Evolutionary conservation across 75 land plant genomes (phyloP).

Genomic region (Picea sitchensis): DNA sequence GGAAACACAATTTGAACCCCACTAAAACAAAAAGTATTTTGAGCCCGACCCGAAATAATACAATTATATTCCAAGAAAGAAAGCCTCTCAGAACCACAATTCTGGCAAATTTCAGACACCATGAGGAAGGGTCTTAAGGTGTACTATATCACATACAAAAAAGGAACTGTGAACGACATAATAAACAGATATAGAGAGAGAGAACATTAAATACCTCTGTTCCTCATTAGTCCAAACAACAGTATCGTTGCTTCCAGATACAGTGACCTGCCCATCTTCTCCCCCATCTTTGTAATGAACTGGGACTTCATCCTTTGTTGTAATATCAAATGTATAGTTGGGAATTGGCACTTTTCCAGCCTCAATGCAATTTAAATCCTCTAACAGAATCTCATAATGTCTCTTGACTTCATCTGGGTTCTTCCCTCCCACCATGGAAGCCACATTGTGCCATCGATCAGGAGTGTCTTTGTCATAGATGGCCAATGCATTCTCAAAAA

Average conservation of each 20-base stretch:
- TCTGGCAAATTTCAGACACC: not conserved
- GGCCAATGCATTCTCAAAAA: conserved; percentile 44
- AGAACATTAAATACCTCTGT: not conserved
- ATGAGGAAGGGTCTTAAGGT: not conserved
- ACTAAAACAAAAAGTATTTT: not conserved
- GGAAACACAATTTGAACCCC: not conserved
- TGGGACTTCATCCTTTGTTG: not conserved
- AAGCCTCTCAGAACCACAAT: not conserved
- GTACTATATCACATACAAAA: too few relatives aligned
- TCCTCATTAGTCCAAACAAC: not conserved
- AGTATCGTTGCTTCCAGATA: not conserved
- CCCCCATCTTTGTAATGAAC: not conserved
- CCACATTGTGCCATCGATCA: conserved; percentile 32
- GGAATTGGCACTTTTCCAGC: conserved; percentile 33
- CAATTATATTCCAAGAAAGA: not conserved
- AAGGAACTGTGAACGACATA: not conserved
- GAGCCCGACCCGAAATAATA: not conserved
- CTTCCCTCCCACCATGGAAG: conserved; percentile 37
- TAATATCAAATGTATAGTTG: conserved; percentile 12
- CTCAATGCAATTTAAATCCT: conserved; percentile 38
- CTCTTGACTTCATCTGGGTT: conserved; percentile 32
- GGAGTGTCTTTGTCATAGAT: conserved; percentile 21
- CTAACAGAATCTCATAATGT: conserved; percentile 33
- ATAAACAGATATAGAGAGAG: not conserved
- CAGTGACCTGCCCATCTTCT: not conserved